These are phyloP conservation scores for Kernera saxatilis DNA, from an alignment of 345 rosid genomes.

Conservation along the genomic window DNA sequence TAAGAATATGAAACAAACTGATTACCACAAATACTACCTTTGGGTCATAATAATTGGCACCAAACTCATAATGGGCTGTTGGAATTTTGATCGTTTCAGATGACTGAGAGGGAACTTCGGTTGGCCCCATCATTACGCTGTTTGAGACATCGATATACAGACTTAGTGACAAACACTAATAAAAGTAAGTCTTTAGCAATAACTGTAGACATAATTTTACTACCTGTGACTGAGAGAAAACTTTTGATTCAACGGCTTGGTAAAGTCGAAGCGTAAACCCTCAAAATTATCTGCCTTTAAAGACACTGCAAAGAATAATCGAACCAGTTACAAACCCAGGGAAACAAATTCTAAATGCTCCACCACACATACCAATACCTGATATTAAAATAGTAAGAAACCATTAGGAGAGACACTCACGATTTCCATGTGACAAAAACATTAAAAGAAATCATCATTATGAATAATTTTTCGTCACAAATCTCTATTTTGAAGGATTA, in stretches of 20 bases:
- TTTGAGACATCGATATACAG: neutral
- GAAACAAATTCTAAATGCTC: neutral
- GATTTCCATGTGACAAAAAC: neutral
- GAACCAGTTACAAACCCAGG: neutral
- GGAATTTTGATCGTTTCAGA: slow-evolving; percentile 83
- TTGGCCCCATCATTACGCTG: slow-evolving; percentile 92
- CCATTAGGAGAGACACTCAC: neutral
- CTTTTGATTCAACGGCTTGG: slow-evolving; percentile 76
- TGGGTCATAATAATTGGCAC: slow-evolving; percentile 83
- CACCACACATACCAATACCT: neutral
- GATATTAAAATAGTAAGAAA: neutral
- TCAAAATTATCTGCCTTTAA: slow-evolving; percentile 88
- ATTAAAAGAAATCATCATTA: neutral
- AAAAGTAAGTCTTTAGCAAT: neutral
- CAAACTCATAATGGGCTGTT: slow-evolving; percentile 88
- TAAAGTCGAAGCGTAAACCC: slow-evolving; percentile 94
- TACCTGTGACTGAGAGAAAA: slow-evolving; percentile 94
- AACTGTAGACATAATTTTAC: neutral
- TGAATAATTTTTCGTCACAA: neutral
- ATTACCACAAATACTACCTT: slow-evolving; percentile 23
- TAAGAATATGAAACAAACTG: neutral
- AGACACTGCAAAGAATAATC: slow-evolving; percentile 59
- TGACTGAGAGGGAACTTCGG: slow-evolving; percentile 87
- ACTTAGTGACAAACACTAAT: slow-evolving; percentile 3
- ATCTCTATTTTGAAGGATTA: neutral